phyloP scores from a whole-genome alignment of 768 basidiomycete genomes.

The Tricholoma terreum region DNA sequence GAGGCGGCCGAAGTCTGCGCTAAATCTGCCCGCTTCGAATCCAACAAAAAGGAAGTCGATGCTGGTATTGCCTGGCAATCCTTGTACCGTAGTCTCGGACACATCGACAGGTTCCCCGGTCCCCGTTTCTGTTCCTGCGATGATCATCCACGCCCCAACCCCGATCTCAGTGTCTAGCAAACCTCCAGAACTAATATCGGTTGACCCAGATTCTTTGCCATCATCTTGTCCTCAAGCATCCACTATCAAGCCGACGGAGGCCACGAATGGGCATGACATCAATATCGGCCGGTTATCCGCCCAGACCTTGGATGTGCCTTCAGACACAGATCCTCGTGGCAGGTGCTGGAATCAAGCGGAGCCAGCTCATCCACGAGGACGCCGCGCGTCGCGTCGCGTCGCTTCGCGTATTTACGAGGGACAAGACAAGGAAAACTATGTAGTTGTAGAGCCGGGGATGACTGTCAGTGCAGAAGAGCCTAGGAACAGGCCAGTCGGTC shows the following conservation, averaged over 20 bases:
- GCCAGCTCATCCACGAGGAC: neutral
- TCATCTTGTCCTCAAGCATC: neutral
- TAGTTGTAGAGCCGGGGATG: constrained; percentile 34
- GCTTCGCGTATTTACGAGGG: constrained; percentile 14
- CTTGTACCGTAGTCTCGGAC: constrained; percentile 5
- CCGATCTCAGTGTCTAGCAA: constrained; percentile 9
- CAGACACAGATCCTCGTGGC: neutral
- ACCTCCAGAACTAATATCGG: constrained; percentile 5
- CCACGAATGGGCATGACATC: neutral
- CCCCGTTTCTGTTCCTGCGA: constrained; percentile 6
- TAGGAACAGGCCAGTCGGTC: constrained; percentile 27
- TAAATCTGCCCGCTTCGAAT: neutral
- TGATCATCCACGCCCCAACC: constrained; percentile 15
- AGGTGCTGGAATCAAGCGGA: neutral
- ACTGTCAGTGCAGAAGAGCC: constrained; percentile 33
- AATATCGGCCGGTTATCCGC: neutral
- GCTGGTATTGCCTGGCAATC: constrained; percentile 11
- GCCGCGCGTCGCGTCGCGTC: constrained; percentile 5
- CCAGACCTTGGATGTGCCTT: neutral
- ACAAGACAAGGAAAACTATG: constrained; percentile 45
- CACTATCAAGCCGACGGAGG: neutral
- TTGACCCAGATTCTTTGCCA: neutral
- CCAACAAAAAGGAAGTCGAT: constrained; percentile 21
- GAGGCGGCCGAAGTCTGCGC: constrained; percentile 10
- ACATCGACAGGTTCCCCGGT: constrained; percentile 7